These are phyloP conservation scores for Megacollybia marginata DNA, from an alignment of 768 basidiomycete genomes.

Conservation along the genomic window DNA sequence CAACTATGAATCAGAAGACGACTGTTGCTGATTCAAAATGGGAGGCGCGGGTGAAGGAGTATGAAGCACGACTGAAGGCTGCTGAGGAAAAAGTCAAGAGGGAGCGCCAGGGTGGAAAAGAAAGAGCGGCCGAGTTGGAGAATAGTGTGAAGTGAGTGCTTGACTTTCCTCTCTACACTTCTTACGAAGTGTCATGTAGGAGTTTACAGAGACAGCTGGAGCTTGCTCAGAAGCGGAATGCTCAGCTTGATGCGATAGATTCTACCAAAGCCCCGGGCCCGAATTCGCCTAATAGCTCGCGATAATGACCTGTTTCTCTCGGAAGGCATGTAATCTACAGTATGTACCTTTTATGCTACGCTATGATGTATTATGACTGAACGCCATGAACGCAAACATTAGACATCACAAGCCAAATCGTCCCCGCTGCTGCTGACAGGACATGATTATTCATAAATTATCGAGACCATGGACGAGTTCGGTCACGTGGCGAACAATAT, in stretches of 20 bases:
- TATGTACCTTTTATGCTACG: background rate
- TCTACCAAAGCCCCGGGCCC: constrained; percentile 19
- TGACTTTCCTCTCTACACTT: constrained; percentile 1
- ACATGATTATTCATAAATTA: too few species aligned
- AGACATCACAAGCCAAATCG: too few species aligned
- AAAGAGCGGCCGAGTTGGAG: constrained; percentile 68
- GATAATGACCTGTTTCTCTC: background rate
- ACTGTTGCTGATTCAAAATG: constrained; percentile 76
- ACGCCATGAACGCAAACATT: too few species aligned
- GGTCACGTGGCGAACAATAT: too few species aligned
- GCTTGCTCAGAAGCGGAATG: constrained; percentile 66
- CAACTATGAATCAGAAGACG: constrained; percentile 65
- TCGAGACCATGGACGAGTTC: too few species aligned
- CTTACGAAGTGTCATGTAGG: constrained; percentile 29
- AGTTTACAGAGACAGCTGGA: constrained; percentile 73
- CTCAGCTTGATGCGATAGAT: constrained; percentile 50
- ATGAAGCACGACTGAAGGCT: constrained; percentile 70
- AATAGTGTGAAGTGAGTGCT: constrained; percentile 54
- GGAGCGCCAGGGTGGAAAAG: constrained; percentile 91
- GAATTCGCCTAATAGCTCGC: background rate
- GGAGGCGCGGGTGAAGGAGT: constrained; percentile 93
- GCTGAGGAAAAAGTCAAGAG: constrained; percentile 91
- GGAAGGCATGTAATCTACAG: background rate
- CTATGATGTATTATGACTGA: too few species aligned
- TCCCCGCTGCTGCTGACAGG: too few species aligned